Evolutionary conservation across 371 early-diverging fungal species (phyloP), one percentile per base, ranked within the genome.

Genomic region (Circinella minor): DNA sequence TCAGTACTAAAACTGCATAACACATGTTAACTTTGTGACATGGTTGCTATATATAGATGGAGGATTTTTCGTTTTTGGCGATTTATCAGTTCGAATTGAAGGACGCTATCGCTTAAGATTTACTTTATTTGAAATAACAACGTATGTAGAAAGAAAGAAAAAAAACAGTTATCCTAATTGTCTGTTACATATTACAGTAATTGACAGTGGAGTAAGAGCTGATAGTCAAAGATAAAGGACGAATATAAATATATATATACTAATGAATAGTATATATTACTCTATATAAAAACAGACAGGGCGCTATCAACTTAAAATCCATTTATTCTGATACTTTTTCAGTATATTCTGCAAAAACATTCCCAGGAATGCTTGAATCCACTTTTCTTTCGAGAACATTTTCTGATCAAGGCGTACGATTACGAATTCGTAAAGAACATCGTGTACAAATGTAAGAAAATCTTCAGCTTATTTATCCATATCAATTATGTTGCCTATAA

Each of bases 21-120:
- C 47, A 47, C 27, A 27, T 27, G 1, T 27, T 27, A 27, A 27
- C 27, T 27, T 27, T 27, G 27, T 27, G 27, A 27, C 27, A 27
- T 27, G 27, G 2, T 27, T 27, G 27, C 15, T 15, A 47, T 47
- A 47, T 47, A n/a, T 69, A 84, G 94, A 95, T 61, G 96, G 95
- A 27, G 96, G 92, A 11, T 97, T 95, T 72, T 98, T 97, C 83
- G 94, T 97, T 27, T 98, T 98, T 82, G 94, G 95, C 14, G 98
- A 98, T 68, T 79, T 98, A 38, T 94, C 94, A 37, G 93, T 96
- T 36, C 86, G 95, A 55, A 87, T 91, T 67, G 97, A 98, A 73
- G 98, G 98, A n/a, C 74, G 78, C 15, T 98, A 92, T 76, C 85
- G 96, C 11, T 80, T 98, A 27, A 94, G 93, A 71, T 94, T 98